Conservation (phyloP, 345 rosid genomes). For the Arabis hirsuta region DNA sequence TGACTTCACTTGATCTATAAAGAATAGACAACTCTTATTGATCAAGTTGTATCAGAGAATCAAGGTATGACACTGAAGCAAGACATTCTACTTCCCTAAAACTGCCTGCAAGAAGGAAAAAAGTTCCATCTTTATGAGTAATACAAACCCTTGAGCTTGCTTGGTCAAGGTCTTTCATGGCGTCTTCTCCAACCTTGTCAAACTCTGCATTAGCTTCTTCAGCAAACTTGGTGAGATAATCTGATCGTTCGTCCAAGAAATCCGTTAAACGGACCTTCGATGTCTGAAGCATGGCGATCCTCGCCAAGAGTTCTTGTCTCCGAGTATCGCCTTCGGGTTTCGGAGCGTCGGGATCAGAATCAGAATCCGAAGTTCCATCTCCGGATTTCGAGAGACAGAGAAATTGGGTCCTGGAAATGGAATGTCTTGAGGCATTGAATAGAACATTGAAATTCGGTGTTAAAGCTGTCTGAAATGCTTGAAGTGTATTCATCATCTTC, state of each 20-base stretch:
- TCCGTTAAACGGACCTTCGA: slow-evolving; percentile 87
- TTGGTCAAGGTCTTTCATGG: slow-evolving; percentile 83
- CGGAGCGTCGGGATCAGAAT: slow-evolving; percentile 46
- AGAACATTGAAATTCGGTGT: slow-evolving; percentile 38
- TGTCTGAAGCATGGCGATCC: slow-evolving; percentile 84
- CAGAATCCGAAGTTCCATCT: slow-evolving; percentile 35
- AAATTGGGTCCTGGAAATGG: slow-evolving; percentile 31
- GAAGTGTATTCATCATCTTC: slow-evolving; percentile 41
- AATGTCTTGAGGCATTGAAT: slow-evolving; percentile 34
- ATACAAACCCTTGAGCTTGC: slow-evolving; percentile 78
- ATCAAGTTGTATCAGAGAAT: slow-evolving; percentile 26
- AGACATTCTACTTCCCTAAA: slow-evolving; percentile 1
- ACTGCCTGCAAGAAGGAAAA: slow-evolving; percentile 11
- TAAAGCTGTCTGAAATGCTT: slow-evolving; percentile 41
- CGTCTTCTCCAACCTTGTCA: slow-evolving; percentile 90
- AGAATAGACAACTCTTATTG: slow-evolving; percentile 4
- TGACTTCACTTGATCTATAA: background rate
- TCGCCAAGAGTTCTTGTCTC: slow-evolving; percentile 81
- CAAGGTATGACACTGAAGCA: slow-evolving; percentile 17
- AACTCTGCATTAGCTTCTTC: slow-evolving; percentile 86
- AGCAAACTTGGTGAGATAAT: slow-evolving; percentile 73
- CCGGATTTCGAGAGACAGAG: slow-evolving; percentile 34
- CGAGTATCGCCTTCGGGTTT: slow-evolving; percentile 69
- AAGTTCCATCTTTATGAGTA: slow-evolving; percentile 11
- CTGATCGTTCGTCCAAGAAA: slow-evolving; percentile 79